Percentiles rank a stretch among this genome's conserved stretches.
Conservation (phyloP, 1,139 yeast species). For the Hemisphaericaspora subhashii region DNA sequence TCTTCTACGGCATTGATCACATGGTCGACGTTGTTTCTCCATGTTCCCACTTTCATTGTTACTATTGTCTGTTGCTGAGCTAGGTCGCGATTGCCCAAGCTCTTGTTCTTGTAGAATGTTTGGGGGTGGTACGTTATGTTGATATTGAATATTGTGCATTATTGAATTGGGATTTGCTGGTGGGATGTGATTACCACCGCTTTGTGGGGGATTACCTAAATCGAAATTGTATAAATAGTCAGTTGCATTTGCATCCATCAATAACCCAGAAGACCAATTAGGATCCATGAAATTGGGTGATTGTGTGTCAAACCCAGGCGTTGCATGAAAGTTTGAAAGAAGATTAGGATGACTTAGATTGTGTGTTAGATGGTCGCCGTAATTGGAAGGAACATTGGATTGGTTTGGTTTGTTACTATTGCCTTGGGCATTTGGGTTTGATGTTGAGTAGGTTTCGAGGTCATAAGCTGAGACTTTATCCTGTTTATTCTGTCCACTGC, state of each 20-base stretch:
- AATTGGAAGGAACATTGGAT: background rate
- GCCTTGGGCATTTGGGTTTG: background rate
- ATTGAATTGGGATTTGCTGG: constrained; percentile 24
- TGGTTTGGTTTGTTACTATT: background rate
- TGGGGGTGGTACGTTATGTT: constrained; percentile 24
- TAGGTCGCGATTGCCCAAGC: background rate
- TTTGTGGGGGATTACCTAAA: constrained; percentile 12
- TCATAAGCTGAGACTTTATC: background rate
- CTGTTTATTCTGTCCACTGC: background rate
- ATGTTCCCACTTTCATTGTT: background rate
- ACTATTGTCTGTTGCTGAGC: constrained; percentile 2
- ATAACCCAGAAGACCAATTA: constrained; percentile 40
- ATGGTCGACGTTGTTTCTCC: constrained; percentile 46
- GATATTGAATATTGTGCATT: constrained; percentile 36
- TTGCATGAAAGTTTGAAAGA: background rate
- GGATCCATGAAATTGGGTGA: constrained; percentile 48
- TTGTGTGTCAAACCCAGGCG: constrained; percentile 7
- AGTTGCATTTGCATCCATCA: constrained; percentile 33
- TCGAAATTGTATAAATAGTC: constrained; percentile 39
- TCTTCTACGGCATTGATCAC: constrained; percentile 69
- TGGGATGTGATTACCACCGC: constrained; percentile 7
- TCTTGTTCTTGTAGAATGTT: background rate
- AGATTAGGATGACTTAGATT: background rate
- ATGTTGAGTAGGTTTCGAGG: background rate
- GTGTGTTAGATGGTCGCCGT: background rate